Evolutionary conservation across 176 grass and related monocot species (phyloP), one percentile per base, ranked within the genome.

Genomic region (Calamus simplicifolius): DNA sequence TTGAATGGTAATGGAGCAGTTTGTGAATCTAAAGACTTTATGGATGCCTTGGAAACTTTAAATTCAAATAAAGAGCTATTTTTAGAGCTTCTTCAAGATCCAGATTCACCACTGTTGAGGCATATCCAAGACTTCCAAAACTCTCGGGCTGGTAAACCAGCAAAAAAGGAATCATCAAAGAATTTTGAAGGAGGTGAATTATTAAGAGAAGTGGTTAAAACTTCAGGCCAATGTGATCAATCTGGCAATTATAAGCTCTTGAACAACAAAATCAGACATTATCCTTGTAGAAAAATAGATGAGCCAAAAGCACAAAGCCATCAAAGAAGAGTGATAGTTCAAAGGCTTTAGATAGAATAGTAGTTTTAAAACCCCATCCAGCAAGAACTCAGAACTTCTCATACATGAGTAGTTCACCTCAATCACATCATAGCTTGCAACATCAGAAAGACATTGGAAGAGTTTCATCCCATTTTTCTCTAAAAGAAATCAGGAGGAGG

Each of bases 321-420:
- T 63, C 72, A 54, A 70, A 80, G 50, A 14, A 79, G 50, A 73
- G 71, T 67, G 75, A 80, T 43, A 78, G 19, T 49, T 76, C 74
- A 51, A 65, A 81, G 66, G 70, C 67, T 51, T 57, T 64, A 68
- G 85, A 79, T 75, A 87, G 81, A 85, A 92, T 98, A 74, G 88
- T 89, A 60, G 83, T 98, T 66, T 65, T 89, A 35, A 98, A 92
- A 75, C 87, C 93, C 63, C 77, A 61, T 68, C 81, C 84, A 66
- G 6, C 12, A 23, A 43, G 27, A 23, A 19, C 12, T 21, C 28
- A 56, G 21, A 52, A 19, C 7, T 13, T 19, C 3, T 18, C 21
- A 0, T 23, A 38, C 27, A 56, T 7, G 5, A 43, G 10, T 43
- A 12, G 35, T 43, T 43, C 10, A 43, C 35, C 35, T 43, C 35